Base-by-base conservation (phyloP, 2,329 filamentous ascomycete genomes). In the Harringtonia aguacate region DNA sequence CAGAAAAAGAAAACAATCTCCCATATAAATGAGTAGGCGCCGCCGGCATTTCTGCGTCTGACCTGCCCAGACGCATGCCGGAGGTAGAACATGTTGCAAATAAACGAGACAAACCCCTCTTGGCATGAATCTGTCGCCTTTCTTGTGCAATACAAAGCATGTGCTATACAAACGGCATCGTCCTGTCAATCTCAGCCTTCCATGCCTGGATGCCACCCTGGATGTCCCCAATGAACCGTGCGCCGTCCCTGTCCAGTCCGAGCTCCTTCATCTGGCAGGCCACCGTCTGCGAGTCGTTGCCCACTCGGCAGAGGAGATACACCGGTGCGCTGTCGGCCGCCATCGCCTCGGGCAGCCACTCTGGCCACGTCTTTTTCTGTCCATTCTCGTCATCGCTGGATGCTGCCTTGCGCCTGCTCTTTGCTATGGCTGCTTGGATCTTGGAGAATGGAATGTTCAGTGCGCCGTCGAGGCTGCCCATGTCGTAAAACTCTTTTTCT, bases 401-500 rank as follows among this genome's bases (percentile, higher is more conserved):
- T n/a, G 27, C 31, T 14, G 48, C 30, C 29, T 29, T 39, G 21
- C 7, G 13, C 4, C 20, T 36, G 8, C 14, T 6, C 21, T 21
- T 28, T 5, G 36, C 22, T 3, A 37, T 21, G 1, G 8, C 47
- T 28, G 21, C 45, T 38, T 56, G 52, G 13, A 56, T 52, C 48
- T 61, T 67, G 13, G 77, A 83, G 55, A 82, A 84, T 0, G 78
- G 84, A 1, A 88, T 60, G 52, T 87, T 95, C 41, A 94, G 64
- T 22, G 86, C 86, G 0, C 84, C 84, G 0, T 79, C 68, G 8
- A 98, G 69, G 48, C 72, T 79, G 50, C 83, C 88, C 36, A 97
- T 79, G 15, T 84, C 81, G 52, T 86, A 95, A 48, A 95, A 86
- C 24, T 87, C 84, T 54, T 78, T 78, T 53, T 94, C 87, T 3